A percentile compares a stretch with the other conserved stretches of the same genome.
These are phyloP conservation scores for Recurvomyces mirabilis DNA, from an alignment of 495 filamentous ascomycete genomes.

Conservation along the genomic window DNA sequence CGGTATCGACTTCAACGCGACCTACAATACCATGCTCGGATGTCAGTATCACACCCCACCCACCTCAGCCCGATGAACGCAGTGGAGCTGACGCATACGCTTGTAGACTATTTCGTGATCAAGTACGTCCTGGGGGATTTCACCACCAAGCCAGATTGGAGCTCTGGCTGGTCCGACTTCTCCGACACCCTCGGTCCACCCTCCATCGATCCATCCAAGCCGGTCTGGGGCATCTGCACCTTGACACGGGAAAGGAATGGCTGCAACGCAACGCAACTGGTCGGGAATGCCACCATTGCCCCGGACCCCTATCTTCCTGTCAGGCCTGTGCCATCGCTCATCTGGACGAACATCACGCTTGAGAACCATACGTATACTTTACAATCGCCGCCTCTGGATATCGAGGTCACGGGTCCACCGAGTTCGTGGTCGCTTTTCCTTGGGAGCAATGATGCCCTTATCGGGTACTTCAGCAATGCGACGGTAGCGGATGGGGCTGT, in stretches of 20 bases:
- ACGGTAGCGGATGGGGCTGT: neutral
- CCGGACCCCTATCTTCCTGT: neutral
- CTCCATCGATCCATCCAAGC: neutral
- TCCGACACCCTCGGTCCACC: neutral
- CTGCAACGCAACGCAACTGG: neutral
- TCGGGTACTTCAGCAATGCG: slow-evolving; percentile 2
- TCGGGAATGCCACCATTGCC: neutral
- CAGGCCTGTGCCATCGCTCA: neutral
- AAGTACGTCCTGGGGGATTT: too few relatives aligned
- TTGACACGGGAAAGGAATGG: neutral
- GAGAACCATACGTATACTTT: neutral
- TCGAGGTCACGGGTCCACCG: neutral
- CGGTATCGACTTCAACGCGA: neutral
- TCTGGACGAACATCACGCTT: slow-evolving; percentile 2
- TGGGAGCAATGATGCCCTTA: neutral
- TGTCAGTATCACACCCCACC: neutral
- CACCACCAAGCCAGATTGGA: neutral
- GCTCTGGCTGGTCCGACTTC: neutral
- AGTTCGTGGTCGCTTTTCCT: neutral
- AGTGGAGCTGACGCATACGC: too few relatives aligned
- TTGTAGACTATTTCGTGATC: neutral
- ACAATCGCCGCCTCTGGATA: slow-evolving; percentile 1
- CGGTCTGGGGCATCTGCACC: neutral
- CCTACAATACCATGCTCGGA: neutral
- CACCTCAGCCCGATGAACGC: neutral